phyloP scores from a whole-genome alignment of 2,329 filamentous ascomycete species.

The Cladosporium sp. region DNA sequence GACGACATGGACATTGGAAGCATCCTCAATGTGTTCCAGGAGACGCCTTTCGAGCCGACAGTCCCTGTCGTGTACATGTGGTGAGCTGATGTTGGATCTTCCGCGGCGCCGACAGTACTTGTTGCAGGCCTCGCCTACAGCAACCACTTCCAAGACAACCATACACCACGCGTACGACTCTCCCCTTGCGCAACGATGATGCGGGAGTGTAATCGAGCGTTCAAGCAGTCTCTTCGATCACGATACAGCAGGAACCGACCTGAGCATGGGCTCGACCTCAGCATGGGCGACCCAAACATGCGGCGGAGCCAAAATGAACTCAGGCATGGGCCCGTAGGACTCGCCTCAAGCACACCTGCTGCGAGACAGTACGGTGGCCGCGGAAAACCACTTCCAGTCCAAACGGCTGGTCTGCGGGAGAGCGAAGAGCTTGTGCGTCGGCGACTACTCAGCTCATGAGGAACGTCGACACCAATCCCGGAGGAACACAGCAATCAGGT shows the following conservation, averaged over 20 bases:
- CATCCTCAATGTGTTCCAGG: background rate
- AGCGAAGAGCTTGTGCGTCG: background rate
- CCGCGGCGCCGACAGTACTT: background rate
- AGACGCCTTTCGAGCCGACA: background rate
- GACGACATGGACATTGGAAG: background rate
- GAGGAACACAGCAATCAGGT: background rate
- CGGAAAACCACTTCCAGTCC: background rate
- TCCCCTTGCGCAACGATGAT: background rate
- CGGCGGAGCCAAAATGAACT: background rate
- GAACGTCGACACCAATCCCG: background rate
- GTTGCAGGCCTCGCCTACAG: background rate
- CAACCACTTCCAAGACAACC: background rate
- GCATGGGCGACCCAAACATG: background rate
- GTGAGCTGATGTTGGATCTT: background rate
- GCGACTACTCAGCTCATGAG: background rate
- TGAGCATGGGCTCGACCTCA: background rate
- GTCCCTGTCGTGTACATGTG: background rate
- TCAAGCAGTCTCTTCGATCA: background rate
- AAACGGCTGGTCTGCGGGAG: background rate
- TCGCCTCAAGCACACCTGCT: background rate
- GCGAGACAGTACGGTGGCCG: background rate
- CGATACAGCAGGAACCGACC: background rate
- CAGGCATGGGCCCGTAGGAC: background rate
- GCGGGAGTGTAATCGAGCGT: background rate
- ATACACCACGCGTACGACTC: background rate